A percentile compares a stretch with the other conserved stretches of the same genome.
Evolutionary conservation across 2,329 filamentous ascomycete genomes (phyloP).

Genomic region (Pseudogymnoascus destructans): DNA sequence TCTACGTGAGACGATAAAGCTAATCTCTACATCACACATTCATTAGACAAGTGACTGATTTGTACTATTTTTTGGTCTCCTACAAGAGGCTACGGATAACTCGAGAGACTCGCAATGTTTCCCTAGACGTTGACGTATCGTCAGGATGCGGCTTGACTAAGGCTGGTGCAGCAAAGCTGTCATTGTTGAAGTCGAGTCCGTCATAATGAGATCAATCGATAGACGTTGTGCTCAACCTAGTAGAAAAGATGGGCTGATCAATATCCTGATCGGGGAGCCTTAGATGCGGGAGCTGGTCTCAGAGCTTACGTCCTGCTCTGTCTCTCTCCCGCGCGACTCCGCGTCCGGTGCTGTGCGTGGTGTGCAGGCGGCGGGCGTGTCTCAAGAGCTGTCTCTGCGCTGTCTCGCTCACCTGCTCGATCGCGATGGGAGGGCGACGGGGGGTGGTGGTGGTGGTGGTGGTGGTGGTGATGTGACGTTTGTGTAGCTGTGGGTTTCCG

Average conservation of each 20-base stretch:
- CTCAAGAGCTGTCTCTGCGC: background rate
- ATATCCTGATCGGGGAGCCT: constrained; percentile 29
- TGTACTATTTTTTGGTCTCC: too few relatives aligned
- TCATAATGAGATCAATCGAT: constrained; percentile 41
- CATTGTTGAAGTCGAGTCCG: constrained; percentile 37
- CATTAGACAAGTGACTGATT: too few relatives aligned
- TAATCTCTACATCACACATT: too few relatives aligned
- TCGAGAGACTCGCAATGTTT: too few relatives aligned
- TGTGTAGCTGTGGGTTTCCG: constrained; percentile 1
- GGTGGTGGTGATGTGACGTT: too few relatives aligned
- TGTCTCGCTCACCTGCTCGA: background rate
- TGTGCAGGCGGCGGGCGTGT: background rate
- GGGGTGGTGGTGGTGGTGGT: background rate
- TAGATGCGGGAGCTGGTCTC: constrained; percentile 3
- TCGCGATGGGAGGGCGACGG: background rate
- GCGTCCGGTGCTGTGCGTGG: background rate
- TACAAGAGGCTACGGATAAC: too few relatives aligned
- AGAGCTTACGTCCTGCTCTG: constrained; percentile 2
- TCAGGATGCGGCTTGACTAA: constrained; percentile 41
- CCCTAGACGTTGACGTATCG: too few relatives aligned
- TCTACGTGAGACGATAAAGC: too few relatives aligned
- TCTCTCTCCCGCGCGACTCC: background rate
- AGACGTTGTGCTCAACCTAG: constrained; percentile 43
- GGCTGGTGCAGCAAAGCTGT: constrained; percentile 39
- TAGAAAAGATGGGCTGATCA: constrained; percentile 46